These are phyloP conservation scores for Alternaria triticina DNA, from an alignment of 2,329 filamentous ascomycete species.

Conservation along the genomic window DNA sequence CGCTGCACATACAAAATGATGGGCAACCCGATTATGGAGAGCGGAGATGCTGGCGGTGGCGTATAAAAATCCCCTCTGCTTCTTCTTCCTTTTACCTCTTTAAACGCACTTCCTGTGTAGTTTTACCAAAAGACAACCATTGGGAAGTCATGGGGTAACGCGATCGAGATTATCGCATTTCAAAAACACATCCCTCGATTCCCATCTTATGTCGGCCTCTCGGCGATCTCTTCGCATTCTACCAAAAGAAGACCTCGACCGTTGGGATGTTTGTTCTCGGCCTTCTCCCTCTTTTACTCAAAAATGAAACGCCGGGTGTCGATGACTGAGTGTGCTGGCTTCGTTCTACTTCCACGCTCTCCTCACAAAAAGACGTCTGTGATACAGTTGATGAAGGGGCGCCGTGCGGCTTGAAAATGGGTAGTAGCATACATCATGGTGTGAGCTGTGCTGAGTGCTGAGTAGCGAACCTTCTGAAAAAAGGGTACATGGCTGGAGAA, in stretches of 20 bases:
- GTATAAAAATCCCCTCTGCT: neutral
- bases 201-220: neutral
- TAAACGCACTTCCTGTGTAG: neutral
- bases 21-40: too few species aligned
- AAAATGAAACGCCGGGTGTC: accelerated
- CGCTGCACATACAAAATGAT: neutral
- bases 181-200: neutral
- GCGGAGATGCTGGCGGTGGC: too few species aligned
- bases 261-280: neutral
- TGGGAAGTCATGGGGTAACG: too few species aligned
- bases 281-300: neutral
- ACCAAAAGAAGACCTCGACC: neutral
- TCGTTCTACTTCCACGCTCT: neutral
- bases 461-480: neutral
- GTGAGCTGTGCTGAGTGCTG: neutral
- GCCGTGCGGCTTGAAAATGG: neutral
- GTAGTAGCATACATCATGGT: neutral
- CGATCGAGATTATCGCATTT: too few species aligned
- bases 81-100: neutral
- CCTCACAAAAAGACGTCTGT: neutral
- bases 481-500: too few species aligned
- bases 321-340: neutral
- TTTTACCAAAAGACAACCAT: neutral
- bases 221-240: neutral
- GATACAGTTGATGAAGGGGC: too few species aligned